Base-by-base conservation (phyloP, 1,284 basidiomycete species). In the Coniferiporia weirii region DNA sequence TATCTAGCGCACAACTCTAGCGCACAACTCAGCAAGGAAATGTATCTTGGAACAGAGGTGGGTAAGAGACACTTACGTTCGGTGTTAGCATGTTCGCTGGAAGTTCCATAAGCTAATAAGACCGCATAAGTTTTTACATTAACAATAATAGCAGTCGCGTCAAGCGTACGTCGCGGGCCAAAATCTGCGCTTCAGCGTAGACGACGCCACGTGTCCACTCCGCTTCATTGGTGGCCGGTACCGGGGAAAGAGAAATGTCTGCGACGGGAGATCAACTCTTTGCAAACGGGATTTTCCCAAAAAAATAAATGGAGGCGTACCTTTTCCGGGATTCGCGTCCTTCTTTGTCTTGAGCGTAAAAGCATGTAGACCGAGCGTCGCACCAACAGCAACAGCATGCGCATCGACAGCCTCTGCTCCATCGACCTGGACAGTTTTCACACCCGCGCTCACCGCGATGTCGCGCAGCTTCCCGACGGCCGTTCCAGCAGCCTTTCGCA, bases 1-100 rank as follows among this genome's bases (percentile, higher is more conserved):
- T 40, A 15, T 3, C 3, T 10, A 3, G n/a, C n/a, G n/a, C n/a
- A n/a, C n/a, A n/a, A n/a, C n/a, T n/a, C n/a, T n/a, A n/a, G n/a
- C n/a, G n/a, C 13, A 27, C 35, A 19, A 6, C 8, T 50, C 32
- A 32, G 27, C 17, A 5, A 36, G 46, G 44, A 46, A 27, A 38
- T 38, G 49, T 35, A 6, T 52, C 5, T 5, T 5, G 5, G 27
- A 27, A 27, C 27, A 27, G 27, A 27, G 5, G 5, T 27, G 52
- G 35, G 3, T 50, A 75, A 38, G 36, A 52, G 19, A 19, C 9
- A 8, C 34, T 13, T 66, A 84, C 85, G 32, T 87, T 90, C 7
- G 90, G 91, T 0, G 90, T 93, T 73, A 90, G 74, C 69, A 91
- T 82, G 70, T 95, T 95, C 7, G 85, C 91, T 40, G 93, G 92